Evolutionary conservation across 2,329 filamentous ascomycete species (phyloP), one percentile per base, ranked within the genome.

Genomic region (Coleophoma eucalyptorum): DNA sequence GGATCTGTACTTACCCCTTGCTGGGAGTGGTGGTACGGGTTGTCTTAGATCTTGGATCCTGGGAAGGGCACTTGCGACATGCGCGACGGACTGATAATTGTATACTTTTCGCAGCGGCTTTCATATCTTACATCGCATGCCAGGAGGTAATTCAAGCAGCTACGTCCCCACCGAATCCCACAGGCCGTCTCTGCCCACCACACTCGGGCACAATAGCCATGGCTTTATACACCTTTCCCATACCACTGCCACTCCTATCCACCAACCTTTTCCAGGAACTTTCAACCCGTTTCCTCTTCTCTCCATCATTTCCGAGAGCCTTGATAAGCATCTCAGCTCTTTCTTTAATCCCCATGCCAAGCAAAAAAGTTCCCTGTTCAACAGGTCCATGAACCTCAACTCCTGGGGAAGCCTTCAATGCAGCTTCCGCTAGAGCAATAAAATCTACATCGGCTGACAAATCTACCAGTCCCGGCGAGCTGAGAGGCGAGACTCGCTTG

Each of bases 401-500:
- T 2, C 85, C 87, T 1, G 85, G 79, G 57, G 86, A 92, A 0
- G 89, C 88, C 37, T 79, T 73, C 43, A 89, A 78, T 0, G 92
- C 92, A 1, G 87, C 78, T 65, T 97, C 92, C 0, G 91, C 92
- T 1, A 99, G 73, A 11, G 87, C 90, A 0, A 82, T 80, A 65
- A 99, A 99, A 68, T 99, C 94, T 1, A 99, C 94, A 65, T 99
- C 93, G 1, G 89, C 93, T 58, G 86, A 91, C 19, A 99, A 76
- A 65, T 99, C 94, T 3, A 95, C 91, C 21, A 86, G 79, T 0
- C 94, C 94, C 0, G 94, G 89, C 5, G 82, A 76, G 1, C 80
- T 77, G 62, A 99, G 90, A 4, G 94, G 90, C 19, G 84, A 91
- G 43, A 96, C 87, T 20, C 79, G 77, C 20, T 77, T 74, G 71